Percentiles rank a stretch among this genome's conserved stretches.
Conservation (phyloP, 176 grass and related monocot genomes). For the Phragmites australis region DNA sequence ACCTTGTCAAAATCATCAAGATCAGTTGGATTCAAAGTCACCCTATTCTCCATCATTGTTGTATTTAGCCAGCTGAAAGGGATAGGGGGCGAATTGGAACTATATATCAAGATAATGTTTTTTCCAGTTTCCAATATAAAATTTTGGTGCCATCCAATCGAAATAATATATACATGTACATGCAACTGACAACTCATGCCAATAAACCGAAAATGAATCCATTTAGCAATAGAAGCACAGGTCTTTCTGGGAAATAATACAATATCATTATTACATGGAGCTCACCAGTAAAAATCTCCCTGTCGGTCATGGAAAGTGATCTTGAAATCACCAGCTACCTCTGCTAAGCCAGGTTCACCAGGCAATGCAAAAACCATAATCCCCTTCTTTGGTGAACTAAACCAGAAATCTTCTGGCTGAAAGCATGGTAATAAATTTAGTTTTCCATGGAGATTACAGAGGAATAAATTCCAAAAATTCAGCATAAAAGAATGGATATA, state of each 20-base stretch:
- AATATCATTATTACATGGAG: conserved; percentile 18
- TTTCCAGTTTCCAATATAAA: conserved; percentile 26
- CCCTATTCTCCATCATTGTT: conserved; percentile 95
- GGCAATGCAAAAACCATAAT: conserved; percentile 99
- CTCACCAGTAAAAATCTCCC: conserved; percentile 98
- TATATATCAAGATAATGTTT: conserved; percentile 9
- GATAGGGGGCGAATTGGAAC: conserved; percentile 12
- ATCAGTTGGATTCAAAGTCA: conserved; percentile 75
- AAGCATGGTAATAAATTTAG: conserved; percentile 50
- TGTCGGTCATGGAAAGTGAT: conserved; percentile 94
- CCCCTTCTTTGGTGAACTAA: conserved; percentile 94
- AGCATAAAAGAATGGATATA: conserved; percentile 7
- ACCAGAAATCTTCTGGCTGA: conserved; percentile 99
- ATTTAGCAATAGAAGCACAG: conserved; percentile 11
- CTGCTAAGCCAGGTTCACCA: conserved; percentile 87
- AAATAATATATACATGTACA: conserved; percentile 7
- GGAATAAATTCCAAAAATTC: conserved; percentile 7
- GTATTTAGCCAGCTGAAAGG: conserved; percentile 93
- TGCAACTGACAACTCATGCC: neutral
- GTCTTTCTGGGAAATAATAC: conserved; percentile 25
- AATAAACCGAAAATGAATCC: conserved; percentile 35
- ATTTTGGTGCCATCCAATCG: conserved; percentile 16
- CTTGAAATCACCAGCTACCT: conserved; percentile 93
- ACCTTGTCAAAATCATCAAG: conserved; percentile 99
- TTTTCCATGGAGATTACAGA: conserved; percentile 14